Percentiles rank a stretch among this genome's conserved stretches.
These are phyloP conservation scores for Ampelocalamus luodianensis DNA, from an alignment of 176 grass and related monocot species.

Conservation along the genomic window DNA sequence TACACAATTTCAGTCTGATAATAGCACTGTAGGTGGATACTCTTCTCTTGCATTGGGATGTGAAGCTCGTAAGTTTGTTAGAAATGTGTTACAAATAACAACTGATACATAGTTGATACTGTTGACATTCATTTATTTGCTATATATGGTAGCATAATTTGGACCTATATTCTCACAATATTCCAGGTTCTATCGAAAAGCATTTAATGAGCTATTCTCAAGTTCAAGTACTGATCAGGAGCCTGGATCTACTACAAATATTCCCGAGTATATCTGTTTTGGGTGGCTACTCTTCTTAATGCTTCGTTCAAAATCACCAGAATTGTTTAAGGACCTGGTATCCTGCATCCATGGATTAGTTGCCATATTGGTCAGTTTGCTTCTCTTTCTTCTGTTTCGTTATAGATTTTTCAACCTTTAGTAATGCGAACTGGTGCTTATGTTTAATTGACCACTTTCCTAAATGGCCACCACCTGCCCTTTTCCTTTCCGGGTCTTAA, in stretches of 20 bases:
- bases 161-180: slow-evolving; percentile 16
- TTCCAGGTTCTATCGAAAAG: slow-evolving; percentile 78
- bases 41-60: slow-evolving; percentile 3
- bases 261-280: slow-evolving; percentile 64
- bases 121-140: slow-evolving; percentile 1
- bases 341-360: slow-evolving; percentile 90
- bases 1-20: slow-evolving; percentile 30
- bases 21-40: not conserved
- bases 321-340: slow-evolving; percentile 80
- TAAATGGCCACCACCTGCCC: not conserved
- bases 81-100: not conserved
- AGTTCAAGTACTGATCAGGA: slow-evolving; percentile 41
- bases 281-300: slow-evolving; percentile 91
- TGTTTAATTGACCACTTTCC: slow-evolving; percentile 5
- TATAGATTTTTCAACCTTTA: slow-evolving; percentile 32
- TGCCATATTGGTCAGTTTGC: slow-evolving; percentile 73
- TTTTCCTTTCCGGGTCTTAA: not conserved
- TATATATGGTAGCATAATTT: slow-evolving; percentile 6
- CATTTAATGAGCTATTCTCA: slow-evolving; percentile 81
- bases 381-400: slow-evolving; percentile 24
- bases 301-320: slow-evolving; percentile 64
- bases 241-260: slow-evolving; percentile 37
- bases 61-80: slow-evolving; percentile 1
- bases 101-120: not conserved
- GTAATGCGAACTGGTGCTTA: slow-evolving; percentile 9